Base-by-base conservation (phyloP, 1,139 yeast genomes). In the Candida mesenterica region DNA sequence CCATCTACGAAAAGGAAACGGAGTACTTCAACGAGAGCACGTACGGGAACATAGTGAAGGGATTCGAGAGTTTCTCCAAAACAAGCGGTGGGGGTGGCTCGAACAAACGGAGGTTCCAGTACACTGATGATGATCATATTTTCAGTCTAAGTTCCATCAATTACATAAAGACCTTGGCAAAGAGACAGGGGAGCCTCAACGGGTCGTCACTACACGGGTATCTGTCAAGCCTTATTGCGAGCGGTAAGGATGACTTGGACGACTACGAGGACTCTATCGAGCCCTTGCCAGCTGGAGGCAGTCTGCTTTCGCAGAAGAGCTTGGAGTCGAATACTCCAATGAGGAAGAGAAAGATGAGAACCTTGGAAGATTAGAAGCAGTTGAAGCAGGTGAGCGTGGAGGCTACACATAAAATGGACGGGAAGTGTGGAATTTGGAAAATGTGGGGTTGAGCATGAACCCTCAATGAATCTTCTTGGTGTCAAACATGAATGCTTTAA, bases 41-140 rank as follows among this genome's bases (percentile, higher is more conserved):
- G 7, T 77, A 79, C 39, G 96, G 96, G 0, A 88, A 88, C 55
- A 82, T 92, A 23, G 85, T 89, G 23, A 83, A 83, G 46, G 97
- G 97, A 1, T 90, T 89, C 53, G 97, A 90, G 40, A 83, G 79
- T 49, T 85, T 86, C 55, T 70, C 82, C 36, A 86, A 85, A 53
- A 57, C 63, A 5, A 43, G 53, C n/a, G 48, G 52, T 20, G 49
- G 53, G 19, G 42, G 49, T 14, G 63, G 63, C 35, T 68, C 71
- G 36, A 71, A 68, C 50, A 77, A 75, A 57, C 73, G 76, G 50
- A 72, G 79, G 46, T 65, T 76, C 13, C 68, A 70, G 6, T 78
- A 82, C 55, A 76, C 79, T 0, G 95, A 88, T 44, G 86, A 83
- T 28, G 97, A 90, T 52, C 79, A 96, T 33, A 76, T 90, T 5